These are phyloP conservation scores for Thielaviopsis punctulata DNA, from an alignment of 2,329 filamentous ascomycete species.

Conservation along the genomic window DNA sequence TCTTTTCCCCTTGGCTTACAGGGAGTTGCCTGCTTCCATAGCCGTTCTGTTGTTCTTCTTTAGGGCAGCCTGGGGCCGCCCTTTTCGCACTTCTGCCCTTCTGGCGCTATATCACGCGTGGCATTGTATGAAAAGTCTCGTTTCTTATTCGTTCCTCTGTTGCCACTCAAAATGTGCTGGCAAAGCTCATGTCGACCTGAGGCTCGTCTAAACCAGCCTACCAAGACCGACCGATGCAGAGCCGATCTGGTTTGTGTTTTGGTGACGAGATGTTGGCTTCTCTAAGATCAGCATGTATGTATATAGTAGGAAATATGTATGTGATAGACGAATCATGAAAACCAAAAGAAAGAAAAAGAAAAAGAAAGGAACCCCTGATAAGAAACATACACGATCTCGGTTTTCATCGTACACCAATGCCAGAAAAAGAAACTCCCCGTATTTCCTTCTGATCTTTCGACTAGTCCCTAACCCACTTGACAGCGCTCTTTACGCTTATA, in stretches of 20 bases:
- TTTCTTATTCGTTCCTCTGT: background rate
- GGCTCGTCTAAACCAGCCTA: background rate
- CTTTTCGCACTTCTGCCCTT: background rate
- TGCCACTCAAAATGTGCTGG: background rate
- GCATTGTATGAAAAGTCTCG: too few species aligned
- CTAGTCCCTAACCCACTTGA: background rate
- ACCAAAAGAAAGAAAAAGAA: background rate
- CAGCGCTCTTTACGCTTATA: too few species aligned
- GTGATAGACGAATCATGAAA: too few species aligned
- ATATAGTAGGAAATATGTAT: background rate
- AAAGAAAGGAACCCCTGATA: background rate
- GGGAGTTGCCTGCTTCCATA: background rate
- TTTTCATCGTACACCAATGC: background rate
- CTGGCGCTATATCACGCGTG: too few species aligned
- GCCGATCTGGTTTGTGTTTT: background rate
- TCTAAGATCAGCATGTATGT: background rate
- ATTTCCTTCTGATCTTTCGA: background rate
- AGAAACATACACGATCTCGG: background rate
- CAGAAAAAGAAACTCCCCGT: background rate
- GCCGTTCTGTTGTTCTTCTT: background rate
- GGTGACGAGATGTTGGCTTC: background rate
- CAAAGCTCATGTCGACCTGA: background rate
- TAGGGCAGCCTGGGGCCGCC: background rate
- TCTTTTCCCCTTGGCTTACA: background rate
- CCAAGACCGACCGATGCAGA: background rate